Percentiles rank a stretch among this genome's conserved stretches.
Conservation (phyloP, 2,329 filamentous ascomycete genomes). For the Podosphaera fusca region DNA sequence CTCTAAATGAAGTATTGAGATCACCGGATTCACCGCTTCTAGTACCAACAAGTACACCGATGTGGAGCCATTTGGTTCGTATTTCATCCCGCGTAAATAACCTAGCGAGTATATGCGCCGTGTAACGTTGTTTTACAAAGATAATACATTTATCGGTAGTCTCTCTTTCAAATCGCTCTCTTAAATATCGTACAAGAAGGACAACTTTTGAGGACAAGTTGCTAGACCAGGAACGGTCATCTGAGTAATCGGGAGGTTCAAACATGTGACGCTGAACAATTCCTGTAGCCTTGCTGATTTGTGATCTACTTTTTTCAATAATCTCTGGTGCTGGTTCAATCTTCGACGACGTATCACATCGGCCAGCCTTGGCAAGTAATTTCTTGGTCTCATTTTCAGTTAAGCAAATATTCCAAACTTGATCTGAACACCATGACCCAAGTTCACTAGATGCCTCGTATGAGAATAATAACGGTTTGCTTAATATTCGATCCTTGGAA, state of each 20-base stretch:
- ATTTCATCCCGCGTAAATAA: conserved; percentile 36
- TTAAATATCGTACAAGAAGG: conserved; percentile 35
- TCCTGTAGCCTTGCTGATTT: conserved; percentile 33
- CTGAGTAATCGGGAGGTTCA: conserved; percentile 14
- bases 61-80: conserved; percentile 31
- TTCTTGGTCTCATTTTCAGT: conserved; percentile 36
- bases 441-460: conserved; percentile 38
- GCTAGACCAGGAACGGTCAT: conserved; percentile 3
- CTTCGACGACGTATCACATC: conserved; percentile 16
- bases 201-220: conserved; percentile 51
- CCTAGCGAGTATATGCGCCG: conserved; percentile 48
- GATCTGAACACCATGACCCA: conserved; percentile 67
- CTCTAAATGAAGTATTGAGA: conserved; percentile 36
- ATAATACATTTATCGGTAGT: conserved; percentile 54
- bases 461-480: conserved; percentile 24
- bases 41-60: conserved; percentile 37
- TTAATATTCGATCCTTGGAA: conserved; percentile 21
- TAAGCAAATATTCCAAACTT: conserved; percentile 52
- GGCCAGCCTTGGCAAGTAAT: conserved; percentile 32
- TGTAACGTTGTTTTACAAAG: conserved; percentile 61
- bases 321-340: conserved; percentile 15
- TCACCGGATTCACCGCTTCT: conserved; percentile 27
- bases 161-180: conserved; percentile 33
- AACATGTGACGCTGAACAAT: conserved; percentile 31
- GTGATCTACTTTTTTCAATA: conserved; percentile 27